Conservation (phyloP, 2,329 filamentous ascomycete genomes). For the Ceratocystis variospora region DNA sequence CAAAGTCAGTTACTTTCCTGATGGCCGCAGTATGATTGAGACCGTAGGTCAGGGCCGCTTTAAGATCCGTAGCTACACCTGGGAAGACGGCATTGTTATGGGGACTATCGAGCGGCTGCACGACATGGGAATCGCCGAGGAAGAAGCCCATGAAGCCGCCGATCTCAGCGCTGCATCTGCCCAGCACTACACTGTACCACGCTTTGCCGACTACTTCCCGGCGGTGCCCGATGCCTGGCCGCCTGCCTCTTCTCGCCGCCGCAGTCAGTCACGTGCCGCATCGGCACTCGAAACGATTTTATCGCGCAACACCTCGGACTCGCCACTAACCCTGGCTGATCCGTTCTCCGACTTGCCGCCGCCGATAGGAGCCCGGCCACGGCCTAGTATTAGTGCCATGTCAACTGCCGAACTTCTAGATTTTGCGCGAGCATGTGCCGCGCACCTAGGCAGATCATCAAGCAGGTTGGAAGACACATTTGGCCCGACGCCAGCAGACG, state of each 20-base stretch:
- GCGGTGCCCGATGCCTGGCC: background rate
- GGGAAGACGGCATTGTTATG: conserved; percentile 63
- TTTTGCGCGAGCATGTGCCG: conserved; percentile 51
- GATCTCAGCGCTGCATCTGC: conserved; percentile 31
- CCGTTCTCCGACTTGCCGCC: conserved; percentile 13
- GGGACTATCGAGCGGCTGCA: conserved; percentile 65
- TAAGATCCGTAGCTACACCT: conserved; percentile 48
- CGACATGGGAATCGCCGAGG: conserved; percentile 68
- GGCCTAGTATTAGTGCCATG: conserved; percentile 30
- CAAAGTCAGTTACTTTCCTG: conserved; percentile 57
- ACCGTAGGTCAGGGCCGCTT: conserved; percentile 66
- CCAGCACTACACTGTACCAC: background rate
- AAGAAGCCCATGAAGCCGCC: conserved; percentile 59
- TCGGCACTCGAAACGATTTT: background rate
- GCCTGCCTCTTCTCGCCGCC: background rate
- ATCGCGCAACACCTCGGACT: background rate
- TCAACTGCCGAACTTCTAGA: conserved; percentile 59
- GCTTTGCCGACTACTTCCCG: background rate
- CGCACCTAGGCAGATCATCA: conserved; percentile 37
- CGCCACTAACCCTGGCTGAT: background rate
- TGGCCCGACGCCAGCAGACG: conserved; percentile 62
- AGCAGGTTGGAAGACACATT: conserved; percentile 62
- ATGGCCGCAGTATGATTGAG: conserved; percentile 72
- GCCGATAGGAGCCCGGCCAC: background rate
- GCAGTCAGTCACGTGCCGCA: background rate